Conservation (phyloP, 2,329 filamentous ascomycete species). For the Zymoseptoria brevis region DNA sequence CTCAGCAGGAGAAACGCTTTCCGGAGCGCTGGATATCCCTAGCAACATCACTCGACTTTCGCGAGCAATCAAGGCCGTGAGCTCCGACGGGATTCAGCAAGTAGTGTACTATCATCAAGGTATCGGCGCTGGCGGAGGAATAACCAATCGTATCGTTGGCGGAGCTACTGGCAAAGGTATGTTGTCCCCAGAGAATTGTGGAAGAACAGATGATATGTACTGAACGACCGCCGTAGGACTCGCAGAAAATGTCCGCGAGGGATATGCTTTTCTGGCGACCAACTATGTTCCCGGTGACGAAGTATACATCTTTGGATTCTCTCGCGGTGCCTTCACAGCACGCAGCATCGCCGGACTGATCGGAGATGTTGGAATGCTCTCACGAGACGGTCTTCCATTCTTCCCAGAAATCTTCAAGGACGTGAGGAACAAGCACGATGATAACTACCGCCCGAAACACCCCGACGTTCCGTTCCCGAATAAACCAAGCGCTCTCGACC, state of each 20-base stretch:
- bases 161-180: background rate
- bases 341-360: constrained; percentile 41
- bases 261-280: constrained; percentile 45
- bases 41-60: constrained; percentile 45
- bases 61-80: constrained; percentile 42
- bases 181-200: background rate
- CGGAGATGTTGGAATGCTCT: constrained; percentile 40
- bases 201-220: background rate
- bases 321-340: constrained; percentile 41
- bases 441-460: constrained; percentile 37
- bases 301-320: constrained; percentile 44
- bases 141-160: constrained; percentile 33
- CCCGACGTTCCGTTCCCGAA: constrained; percentile 40
- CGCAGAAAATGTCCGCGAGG: constrained; percentile 41
- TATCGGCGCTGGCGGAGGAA: constrained; percentile 38
- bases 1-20: constrained; percentile 40
- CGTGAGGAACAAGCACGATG: constrained; percentile 37
- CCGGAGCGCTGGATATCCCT: constrained; percentile 37
- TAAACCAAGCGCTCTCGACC: constrained; percentile 38
- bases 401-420: constrained; percentile 42
- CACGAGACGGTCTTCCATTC: constrained; percentile 38
- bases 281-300: constrained; percentile 47
- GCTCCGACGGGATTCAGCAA: constrained; percentile 42
- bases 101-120: constrained; percentile 46
- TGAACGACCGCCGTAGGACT: constrained; percentile 27